These are phyloP conservation scores for Xylariaceae sp. DNA, from an alignment of 2,329 filamentous ascomycete species.

Conservation along the genomic window DNA sequence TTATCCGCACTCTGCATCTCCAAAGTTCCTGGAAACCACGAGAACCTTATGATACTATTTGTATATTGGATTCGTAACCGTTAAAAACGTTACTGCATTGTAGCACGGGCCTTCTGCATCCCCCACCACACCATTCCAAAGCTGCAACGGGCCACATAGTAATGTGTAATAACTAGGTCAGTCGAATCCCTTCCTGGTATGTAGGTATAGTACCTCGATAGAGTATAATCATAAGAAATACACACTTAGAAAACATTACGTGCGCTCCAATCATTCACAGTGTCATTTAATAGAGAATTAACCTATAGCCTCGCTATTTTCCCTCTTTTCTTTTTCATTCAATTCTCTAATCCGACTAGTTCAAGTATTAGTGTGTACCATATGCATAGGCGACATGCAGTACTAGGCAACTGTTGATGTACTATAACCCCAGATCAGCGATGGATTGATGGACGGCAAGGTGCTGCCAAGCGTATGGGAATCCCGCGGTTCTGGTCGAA, in stretches of 20 bases:
- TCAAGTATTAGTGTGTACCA: too few species aligned
- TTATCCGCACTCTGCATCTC: constrained; percentile 4
- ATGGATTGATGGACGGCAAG: not conserved
- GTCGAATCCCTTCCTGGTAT: constrained; percentile 6
- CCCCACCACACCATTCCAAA: constrained; percentile 18
- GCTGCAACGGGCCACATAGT: too few species aligned
- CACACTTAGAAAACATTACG: too few species aligned
- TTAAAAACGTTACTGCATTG: constrained; percentile 5
- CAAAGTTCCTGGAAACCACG: not conserved
- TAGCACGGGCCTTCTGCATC: constrained; percentile 11
- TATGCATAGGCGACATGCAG: not conserved
- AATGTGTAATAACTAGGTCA: constrained; percentile 2
- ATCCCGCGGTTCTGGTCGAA: not conserved
- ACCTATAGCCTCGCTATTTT: not conserved
- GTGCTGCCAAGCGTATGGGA: constrained; percentile 7
- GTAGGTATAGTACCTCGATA: not conserved
- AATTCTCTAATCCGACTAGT: not conserved
- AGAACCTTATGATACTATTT: constrained; percentile 1
- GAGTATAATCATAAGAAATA: constrained; percentile 3
- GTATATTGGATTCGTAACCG: constrained; percentile 12
- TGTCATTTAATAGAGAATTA: not conserved
- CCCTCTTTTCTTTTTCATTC: not conserved
- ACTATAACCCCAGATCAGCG: not conserved
- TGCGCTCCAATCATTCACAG: not conserved
- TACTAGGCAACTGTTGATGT: not conserved